A percentile compares a stretch with the other conserved stretches of the same genome.
Evolutionary conservation across 306 rosid genomes (phyloP).

Genomic region (Prosopis cineraria): DNA sequence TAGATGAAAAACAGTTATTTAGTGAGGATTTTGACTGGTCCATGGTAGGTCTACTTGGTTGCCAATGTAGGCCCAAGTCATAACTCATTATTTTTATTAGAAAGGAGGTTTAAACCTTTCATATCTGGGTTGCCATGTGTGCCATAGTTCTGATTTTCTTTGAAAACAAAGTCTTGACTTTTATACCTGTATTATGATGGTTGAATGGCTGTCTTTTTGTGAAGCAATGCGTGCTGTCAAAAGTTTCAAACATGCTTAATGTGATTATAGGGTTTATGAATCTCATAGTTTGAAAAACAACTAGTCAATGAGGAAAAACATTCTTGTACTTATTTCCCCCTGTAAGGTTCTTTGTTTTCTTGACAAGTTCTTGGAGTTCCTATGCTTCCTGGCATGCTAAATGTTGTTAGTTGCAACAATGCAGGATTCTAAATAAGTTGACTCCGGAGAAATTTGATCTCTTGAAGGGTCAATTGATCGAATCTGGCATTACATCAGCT

Average conservation of each 20-base stretch:
- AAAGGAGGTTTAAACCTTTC: background rate
- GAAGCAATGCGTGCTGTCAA: background rate
- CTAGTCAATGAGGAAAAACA: background rate
- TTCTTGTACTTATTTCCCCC: background rate
- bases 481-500: slow-evolving; percentile 90
- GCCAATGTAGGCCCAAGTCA: background rate
- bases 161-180: background rate
- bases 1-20: background rate
- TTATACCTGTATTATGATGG: background rate
- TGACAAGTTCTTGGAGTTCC: slow-evolving; percentile 11
- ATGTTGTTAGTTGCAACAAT: slow-evolving; percentile 18
- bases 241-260: background rate
- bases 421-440: slow-evolving; percentile 93
- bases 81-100: background rate
- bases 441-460: slow-evolving; percentile 99
- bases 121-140: background rate
- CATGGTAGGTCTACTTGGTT: background rate
- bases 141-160: background rate
- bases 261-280: slow-evolving; percentile 9
- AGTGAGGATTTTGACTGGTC: background rate
- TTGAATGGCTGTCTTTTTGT: background rate
- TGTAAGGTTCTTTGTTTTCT: background rate
- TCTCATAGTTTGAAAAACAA: background rate
- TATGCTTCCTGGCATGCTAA: slow-evolving; percentile 13
- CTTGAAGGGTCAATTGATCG: slow-evolving; percentile 91